Conservation (phyloP, 139 green algal genomes). For the Tetradesmus obliquus region DNA sequence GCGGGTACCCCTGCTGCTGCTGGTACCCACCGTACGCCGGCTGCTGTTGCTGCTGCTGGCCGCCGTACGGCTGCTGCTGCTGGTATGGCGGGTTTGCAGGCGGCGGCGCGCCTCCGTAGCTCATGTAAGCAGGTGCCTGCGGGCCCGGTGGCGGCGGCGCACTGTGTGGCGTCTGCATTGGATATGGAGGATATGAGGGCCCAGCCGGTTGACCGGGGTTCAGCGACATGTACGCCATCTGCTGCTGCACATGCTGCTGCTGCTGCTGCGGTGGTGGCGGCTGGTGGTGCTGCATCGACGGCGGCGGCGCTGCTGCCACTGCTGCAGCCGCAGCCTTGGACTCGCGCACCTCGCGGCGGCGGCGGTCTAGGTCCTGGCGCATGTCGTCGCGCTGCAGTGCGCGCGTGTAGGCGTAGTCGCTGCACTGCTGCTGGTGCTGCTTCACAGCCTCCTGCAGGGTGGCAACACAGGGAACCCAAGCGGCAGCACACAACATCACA, state of each 20-base stretch:
- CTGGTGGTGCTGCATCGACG: background rate
- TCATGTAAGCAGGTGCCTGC: slow-evolving; percentile 7
- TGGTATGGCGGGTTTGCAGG: slow-evolving; percentile 20
- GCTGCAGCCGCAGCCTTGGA: slow-evolving; percentile 23
- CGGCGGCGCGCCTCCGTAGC: slow-evolving; percentile 1
- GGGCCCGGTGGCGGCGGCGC: slow-evolving; percentile 6
- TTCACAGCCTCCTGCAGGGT: slow-evolving; percentile 79
- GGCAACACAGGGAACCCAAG: background rate
- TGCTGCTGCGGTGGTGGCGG: background rate
- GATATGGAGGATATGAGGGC: background rate
- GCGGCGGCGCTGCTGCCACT: background rate
- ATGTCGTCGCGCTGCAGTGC: slow-evolving; percentile 58
- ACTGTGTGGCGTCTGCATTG: slow-evolving; percentile 17
- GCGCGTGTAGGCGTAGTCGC: slow-evolving; percentile 68
- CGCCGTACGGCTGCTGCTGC: slow-evolving; percentile 10
- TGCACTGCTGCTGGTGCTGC: slow-evolving; percentile 80
- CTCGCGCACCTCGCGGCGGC: slow-evolving; percentile 19
- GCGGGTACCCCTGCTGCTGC: slow-evolving; percentile 28
- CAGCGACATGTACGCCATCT: slow-evolving; percentile 10
- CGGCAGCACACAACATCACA: slow-evolving; percentile 14
- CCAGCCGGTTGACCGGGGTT: background rate
- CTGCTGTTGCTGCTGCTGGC: slow-evolving; percentile 10
- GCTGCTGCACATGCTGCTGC: background rate
- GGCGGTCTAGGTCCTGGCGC: slow-evolving; percentile 21
- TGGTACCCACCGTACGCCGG: background rate